These are phyloP conservation scores for Fusarium lateritium DNA, from an alignment of 2,329 filamentous ascomycete genomes.

Conservation along the genomic window DNA sequence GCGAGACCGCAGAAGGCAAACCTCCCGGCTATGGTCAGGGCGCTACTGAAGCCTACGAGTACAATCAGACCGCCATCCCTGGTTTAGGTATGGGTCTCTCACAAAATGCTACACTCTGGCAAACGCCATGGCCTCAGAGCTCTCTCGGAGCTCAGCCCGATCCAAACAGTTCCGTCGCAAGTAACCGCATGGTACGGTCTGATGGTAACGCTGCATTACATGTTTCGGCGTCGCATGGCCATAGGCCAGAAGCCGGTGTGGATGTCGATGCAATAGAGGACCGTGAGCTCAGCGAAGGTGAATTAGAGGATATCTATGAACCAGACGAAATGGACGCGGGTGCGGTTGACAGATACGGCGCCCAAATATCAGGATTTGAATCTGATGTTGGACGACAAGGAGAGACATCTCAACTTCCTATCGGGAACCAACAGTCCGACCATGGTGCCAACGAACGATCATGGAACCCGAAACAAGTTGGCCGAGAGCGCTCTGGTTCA, in stretches of 20 bases:
- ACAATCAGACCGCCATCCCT: constrained; percentile 53
- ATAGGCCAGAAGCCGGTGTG: constrained; percentile 2
- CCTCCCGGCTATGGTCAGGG: constrained; percentile 19
- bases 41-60: constrained; percentile 41
- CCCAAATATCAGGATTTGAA: neutral
- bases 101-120: constrained; percentile 31
- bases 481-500: constrained; percentile 64
- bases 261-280: constrained; percentile 68
- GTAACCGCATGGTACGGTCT: neutral
- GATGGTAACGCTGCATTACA: neutral
- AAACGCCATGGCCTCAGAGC: constrained; percentile 29
- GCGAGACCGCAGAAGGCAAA: constrained; percentile 17
- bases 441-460: constrained; percentile 6
- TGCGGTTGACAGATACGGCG: neutral
- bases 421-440: neutral
- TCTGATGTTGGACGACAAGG: neutral
- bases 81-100: constrained; percentile 53
- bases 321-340: constrained; percentile 48
- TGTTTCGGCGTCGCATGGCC: constrained; percentile 8
- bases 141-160: constrained; percentile 9
- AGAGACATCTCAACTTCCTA: neutral
- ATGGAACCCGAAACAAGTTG: constrained; percentile 24
- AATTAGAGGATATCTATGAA: constrained; percentile 71
- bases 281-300: constrained; percentile 81
- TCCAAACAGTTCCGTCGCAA: neutral